Evolutionary conservation across 2,329 filamentous ascomycete genomes (phyloP).

Genomic region (Diatrype stigma): DNA sequence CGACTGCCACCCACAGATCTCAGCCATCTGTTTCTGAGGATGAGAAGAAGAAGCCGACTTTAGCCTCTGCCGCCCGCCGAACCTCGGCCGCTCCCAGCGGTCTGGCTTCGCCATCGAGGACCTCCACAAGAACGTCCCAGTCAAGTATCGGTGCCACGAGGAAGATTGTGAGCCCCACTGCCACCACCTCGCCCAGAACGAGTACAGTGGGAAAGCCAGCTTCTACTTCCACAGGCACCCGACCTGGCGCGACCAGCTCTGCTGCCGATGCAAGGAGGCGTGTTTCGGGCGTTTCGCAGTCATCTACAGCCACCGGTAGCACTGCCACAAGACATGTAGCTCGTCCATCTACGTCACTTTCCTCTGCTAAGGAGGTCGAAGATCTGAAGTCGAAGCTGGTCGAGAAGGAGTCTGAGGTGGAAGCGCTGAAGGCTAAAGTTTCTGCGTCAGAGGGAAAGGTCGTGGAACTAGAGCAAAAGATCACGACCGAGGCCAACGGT

Average conservation of each 20-base stretch:
- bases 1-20: conserved; percentile 40
- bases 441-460: conserved; percentile 53
- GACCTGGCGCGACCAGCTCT: conserved; percentile 31
- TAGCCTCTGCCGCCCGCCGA: conserved; percentile 37
- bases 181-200: conserved; percentile 28
- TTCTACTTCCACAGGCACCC: conserved; percentile 30
- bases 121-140: conserved; percentile 30
- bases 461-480: conserved; percentile 48
- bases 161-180: conserved; percentile 22
- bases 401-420: conserved; percentile 54
- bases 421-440: conserved; percentile 53
- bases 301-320: conserved; percentile 27
- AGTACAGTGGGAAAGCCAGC: conserved; percentile 31
- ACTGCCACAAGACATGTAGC: conserved; percentile 37
- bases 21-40: conserved; percentile 49
- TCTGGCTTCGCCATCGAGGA: conserved; percentile 28
- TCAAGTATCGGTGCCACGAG: conserved; percentile 28
- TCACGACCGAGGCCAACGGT: conserved; percentile 36
- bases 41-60: conserved; percentile 40
- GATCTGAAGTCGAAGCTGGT: conserved; percentile 57
- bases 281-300: conserved; percentile 45
- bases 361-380: conserved; percentile 52
- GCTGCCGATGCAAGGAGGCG: conserved; percentile 53
- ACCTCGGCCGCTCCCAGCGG: conserved; percentile 40
- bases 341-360: conserved; percentile 35